Evolutionary conservation across 352 stramenopile species (phyloP), one percentile per base, ranked within the genome.

Genomic region (Aphanomyces stellatus): DNA sequence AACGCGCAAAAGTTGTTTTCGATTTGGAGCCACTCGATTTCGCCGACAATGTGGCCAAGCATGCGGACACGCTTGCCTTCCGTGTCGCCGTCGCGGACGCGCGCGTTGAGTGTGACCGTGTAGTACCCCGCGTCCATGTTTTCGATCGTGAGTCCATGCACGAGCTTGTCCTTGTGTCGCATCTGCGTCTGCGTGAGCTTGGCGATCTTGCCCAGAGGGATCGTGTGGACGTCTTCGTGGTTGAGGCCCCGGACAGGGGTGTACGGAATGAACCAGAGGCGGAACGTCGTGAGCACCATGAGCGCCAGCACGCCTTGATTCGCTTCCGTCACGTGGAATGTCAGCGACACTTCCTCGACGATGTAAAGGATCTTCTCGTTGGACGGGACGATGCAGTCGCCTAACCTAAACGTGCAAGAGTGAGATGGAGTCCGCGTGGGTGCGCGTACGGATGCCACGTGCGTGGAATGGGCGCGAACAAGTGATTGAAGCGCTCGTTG

Each of bases 281-380:
- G 78, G 66, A 91, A 93, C 62, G 90, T 93, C 1, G 85, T 91
- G 11, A 93, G 69, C 42, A 93, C 79, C 25, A 93, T 66, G 24
- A 83, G 90, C 5, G 83, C 82, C 6, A 93, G 70, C 30, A 93
- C 85, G 41, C 85, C 85, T 59, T 93, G 85, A 57, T 93, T 93
- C 6, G 74, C 84, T 34, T 93, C 85, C 42, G 91, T 93, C 51
- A 93, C 82, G 69, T 93, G 85, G 56, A 93, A 93, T n/a, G 85
- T 93, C 10, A 93, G 81, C 0, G 82, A 88, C 41, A 93, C 83
- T 64, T 93, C 85, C 66, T 93, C 85, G 37, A 93, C 76, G 81
- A 92, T 89, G 68, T 93, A 79, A 62, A 93, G 62, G 8, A 93
- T 71, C 68, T 85, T 90, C 65, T 93, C 85, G 56, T 92, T 78